phyloP scores from a whole-genome alignment of 1,284 basidiomycete species.

The Sporisorium iseilematis-ciliati region DNA sequence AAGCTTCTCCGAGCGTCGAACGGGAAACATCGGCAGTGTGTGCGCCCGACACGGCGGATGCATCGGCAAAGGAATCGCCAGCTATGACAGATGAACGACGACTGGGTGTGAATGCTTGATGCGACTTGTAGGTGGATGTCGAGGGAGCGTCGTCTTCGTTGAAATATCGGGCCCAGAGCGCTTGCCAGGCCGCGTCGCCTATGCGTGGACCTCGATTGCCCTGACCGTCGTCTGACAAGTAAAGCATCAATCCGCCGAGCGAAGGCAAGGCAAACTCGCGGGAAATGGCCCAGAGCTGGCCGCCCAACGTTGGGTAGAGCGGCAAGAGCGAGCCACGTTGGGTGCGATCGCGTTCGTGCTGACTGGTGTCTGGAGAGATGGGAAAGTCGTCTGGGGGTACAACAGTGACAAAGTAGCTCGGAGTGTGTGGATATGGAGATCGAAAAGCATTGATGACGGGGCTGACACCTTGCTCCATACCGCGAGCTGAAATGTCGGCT shows the following conservation, averaged over 20 bases:
- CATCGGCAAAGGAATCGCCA: slow-evolving; percentile 15
- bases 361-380: slow-evolving; percentile 20
- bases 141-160: slow-evolving; percentile 35
- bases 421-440: slow-evolving; percentile 41
- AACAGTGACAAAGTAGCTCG: slow-evolving; percentile 56
- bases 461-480: slow-evolving; percentile 42
- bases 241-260: slow-evolving; percentile 64
- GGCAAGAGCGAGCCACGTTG: slow-evolving; percentile 65
- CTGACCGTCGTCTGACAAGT: slow-evolving; percentile 62
- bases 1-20: slow-evolving; percentile 25
- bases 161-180: slow-evolving; percentile 65
- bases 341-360: slow-evolving; percentile 25
- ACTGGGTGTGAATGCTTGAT: slow-evolving; percentile 16
- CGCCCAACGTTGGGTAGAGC: slow-evolving; percentile 65
- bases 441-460: slow-evolving; percentile 37
- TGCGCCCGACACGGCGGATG: slow-evolving; percentile 7
- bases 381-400: slow-evolving; percentile 51
- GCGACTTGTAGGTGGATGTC: slow-evolving; percentile 17
- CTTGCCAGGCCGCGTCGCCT: slow-evolving; percentile 63
- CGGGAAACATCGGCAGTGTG: slow-evolving; percentile 25
- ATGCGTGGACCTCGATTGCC: slow-evolving; percentile 65
- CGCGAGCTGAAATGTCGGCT: slow-evolving; percentile 1
- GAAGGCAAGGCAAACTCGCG: slow-evolving; percentile 67
- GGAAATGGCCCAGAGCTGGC: slow-evolving; percentile 68
- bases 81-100: slow-evolving; percentile 18